A percentile compares a stretch with the other conserved stretches of the same genome.
phyloP scores from a whole-genome alignment of 345 rosid genomes.

The Salix purpurea region DNA sequence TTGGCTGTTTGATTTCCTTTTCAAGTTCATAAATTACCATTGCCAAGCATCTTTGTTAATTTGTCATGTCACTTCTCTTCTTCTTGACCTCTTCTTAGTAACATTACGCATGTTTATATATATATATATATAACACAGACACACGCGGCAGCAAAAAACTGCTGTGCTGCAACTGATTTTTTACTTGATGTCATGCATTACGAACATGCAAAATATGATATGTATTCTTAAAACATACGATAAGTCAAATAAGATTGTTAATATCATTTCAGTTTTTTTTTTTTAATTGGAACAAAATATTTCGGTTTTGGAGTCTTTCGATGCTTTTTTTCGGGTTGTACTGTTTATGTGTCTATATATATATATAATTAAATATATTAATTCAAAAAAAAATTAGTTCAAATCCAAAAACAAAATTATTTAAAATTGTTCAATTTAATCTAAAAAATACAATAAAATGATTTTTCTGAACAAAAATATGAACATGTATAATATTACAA shows the following conservation, averaged over 20 bases:
- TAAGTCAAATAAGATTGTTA: background rate
- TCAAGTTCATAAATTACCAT: background rate
- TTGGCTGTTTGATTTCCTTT: background rate
- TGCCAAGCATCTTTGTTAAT: background rate
- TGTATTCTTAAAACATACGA: background rate
- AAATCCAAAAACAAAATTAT: too few relatives aligned
- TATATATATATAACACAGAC: background rate
- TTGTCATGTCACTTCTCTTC: background rate
- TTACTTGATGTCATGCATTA: conserved; percentile 5
- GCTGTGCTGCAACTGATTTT: background rate
- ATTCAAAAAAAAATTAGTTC: too few relatives aligned
- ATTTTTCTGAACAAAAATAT: too few relatives aligned
- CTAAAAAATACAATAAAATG: too few relatives aligned
- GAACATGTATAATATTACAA: too few relatives aligned
- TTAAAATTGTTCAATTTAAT: too few relatives aligned
- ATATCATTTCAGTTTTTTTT: too few relatives aligned
- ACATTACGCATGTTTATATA: background rate
- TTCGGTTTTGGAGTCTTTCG: too few relatives aligned
- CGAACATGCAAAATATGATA: background rate
- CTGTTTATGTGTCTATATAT: too few relatives aligned
- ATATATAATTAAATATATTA: too few relatives aligned
- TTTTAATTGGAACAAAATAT: too few relatives aligned
- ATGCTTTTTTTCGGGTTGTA: too few relatives aligned
- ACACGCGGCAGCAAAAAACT: background rate
- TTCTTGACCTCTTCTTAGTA: background rate